Conservation (phyloP, 352 stramenopile genomes). For the Thraustochytrium sp. region DNA sequence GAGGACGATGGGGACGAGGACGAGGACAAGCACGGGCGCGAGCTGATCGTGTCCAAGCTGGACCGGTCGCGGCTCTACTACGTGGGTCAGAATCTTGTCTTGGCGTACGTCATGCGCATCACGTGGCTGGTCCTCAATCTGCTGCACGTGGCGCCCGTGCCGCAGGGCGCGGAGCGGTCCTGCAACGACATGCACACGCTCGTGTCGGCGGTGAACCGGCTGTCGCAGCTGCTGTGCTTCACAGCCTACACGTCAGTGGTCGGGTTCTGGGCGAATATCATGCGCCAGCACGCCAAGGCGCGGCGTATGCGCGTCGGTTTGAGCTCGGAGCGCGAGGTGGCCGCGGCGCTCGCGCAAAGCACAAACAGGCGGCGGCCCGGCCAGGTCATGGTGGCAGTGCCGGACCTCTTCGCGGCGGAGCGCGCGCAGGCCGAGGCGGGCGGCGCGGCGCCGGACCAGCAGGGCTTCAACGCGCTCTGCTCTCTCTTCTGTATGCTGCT, state of each 20-base stretch:
- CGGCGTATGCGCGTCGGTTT: background rate
- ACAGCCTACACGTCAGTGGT: slow-evolving; percentile 9
- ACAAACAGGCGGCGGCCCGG: background rate
- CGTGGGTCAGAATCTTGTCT: slow-evolving; percentile 27
- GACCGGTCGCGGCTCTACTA: background rate
- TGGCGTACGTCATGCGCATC: background rate
- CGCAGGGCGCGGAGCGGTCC: background rate
- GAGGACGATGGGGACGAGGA: background rate
- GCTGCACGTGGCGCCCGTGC: background rate
- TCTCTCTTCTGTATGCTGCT: slow-evolving; percentile 8
- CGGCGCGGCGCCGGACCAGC: background rate
- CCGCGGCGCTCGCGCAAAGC: slow-evolving; percentile 1
- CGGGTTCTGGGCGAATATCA: slow-evolving; percentile 8
- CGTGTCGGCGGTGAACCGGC: background rate
- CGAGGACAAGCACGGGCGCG: background rate
- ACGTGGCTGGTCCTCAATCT: background rate
- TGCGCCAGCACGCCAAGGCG: background rate
- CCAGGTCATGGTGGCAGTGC: slow-evolving; percentile 6
- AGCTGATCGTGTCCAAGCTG: slow-evolving; percentile 18
- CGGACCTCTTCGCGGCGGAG: background rate
- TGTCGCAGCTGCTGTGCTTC: slow-evolving; percentile 24
- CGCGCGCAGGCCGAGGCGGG: background rate
- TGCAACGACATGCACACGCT: slow-evolving; percentile 27
- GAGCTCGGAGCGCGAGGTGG: slow-evolving; percentile 7
- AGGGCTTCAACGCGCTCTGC: slow-evolving; percentile 29